Evolutionary conservation across 2,329 filamentous ascomycete species (phyloP), one percentile per base, ranked within the genome.

Genomic region (Paracamarosporium sp.): DNA sequence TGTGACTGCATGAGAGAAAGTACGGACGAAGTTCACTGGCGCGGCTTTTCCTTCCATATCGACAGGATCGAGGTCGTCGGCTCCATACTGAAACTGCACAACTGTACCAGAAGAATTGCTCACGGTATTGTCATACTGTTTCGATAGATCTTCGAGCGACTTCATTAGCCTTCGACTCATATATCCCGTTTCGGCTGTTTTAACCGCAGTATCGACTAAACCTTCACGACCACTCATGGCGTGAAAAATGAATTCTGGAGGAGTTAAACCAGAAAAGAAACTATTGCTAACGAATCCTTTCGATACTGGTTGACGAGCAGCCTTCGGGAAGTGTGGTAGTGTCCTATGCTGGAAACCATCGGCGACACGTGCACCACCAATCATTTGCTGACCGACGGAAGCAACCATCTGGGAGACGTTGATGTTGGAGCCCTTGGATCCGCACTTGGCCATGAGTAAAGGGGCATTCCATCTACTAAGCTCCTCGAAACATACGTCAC

Each of bases 401-500:
- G 95, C 94, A 74, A 98, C 91, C 95, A 99, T 99, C 81, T 99
- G 95, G 8, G 95, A 95, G 31, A 99, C 95, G 82, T 99, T 99
- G 82, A 99, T 96, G 68, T 92, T 90, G 5, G 93, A 97, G 74
- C 95, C 95, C 78, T 99, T 99, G 53, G 94, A 98, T 47, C 95
- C 95, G 12, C 92, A 98, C 61, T 92, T 95, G 60, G 95, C 95
- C 95, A 99, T 99, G 80, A 97, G 90, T 62, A 98, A 83, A 5
- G 95, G 93, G 0, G 95, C 89, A 68, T 99, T 99, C 80, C 93
- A 93, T 62, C 88, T 90, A 79, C 92, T 97, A 33, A 99, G 83
- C 50, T 94, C 92, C 28, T 88, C 86, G 70, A 97, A 93, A 85
- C 95, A 97, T 71, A 93, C 90, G 51, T 92, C 86, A 83, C 95